phyloP scores from a whole-genome alignment of 768 basidiomycete species.

The Rhizopogon rudus region DNA sequence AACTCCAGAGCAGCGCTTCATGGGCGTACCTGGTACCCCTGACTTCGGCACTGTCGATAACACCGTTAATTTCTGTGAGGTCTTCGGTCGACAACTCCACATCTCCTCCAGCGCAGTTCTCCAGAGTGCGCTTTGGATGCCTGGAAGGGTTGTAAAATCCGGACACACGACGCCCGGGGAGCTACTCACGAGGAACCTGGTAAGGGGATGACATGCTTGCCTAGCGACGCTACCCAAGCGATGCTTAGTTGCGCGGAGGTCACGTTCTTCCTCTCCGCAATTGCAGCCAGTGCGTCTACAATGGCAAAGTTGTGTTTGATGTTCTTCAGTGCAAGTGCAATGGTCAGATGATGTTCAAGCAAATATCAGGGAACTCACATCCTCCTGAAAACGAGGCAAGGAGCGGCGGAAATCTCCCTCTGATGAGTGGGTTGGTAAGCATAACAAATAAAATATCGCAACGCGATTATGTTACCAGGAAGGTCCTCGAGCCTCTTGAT shows the following conservation, averaged over 20 bases:
- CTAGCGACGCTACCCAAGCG: slow-evolving; percentile 38
- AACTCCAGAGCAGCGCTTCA: slow-evolving; percentile 28
- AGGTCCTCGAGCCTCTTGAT: slow-evolving; percentile 37
- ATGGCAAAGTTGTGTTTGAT: slow-evolving; percentile 39
- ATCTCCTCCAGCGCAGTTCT: slow-evolving; percentile 41
- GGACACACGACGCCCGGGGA: neutral
- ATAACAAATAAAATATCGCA: neutral
- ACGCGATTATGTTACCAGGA: slow-evolving; percentile 12
- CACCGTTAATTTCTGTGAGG: slow-evolving; percentile 32
- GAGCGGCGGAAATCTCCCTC: slow-evolving; percentile 37
- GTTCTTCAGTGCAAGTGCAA: slow-evolving; percentile 20
- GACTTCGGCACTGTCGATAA: slow-evolving; percentile 30
- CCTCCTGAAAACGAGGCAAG: slow-evolving; percentile 42
- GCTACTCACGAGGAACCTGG: slow-evolving; percentile 41
- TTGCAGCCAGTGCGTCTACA: slow-evolving; percentile 33
- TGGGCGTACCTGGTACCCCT: slow-evolving; percentile 36
- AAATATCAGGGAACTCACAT: slow-evolving; percentile 20
- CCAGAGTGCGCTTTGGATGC: slow-evolving; percentile 34
- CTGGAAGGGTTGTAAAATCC: slow-evolving; percentile 10
- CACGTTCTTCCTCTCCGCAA: slow-evolving; percentile 39
- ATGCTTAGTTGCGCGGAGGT: slow-evolving; percentile 40
- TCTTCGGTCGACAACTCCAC: slow-evolving; percentile 38
- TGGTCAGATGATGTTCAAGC: neutral
- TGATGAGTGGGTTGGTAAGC: slow-evolving; percentile 6
- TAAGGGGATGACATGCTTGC: slow-evolving; percentile 43